Base-by-base conservation (phyloP, 257 asterid genomes). In the Capsicum chinense region DNA sequence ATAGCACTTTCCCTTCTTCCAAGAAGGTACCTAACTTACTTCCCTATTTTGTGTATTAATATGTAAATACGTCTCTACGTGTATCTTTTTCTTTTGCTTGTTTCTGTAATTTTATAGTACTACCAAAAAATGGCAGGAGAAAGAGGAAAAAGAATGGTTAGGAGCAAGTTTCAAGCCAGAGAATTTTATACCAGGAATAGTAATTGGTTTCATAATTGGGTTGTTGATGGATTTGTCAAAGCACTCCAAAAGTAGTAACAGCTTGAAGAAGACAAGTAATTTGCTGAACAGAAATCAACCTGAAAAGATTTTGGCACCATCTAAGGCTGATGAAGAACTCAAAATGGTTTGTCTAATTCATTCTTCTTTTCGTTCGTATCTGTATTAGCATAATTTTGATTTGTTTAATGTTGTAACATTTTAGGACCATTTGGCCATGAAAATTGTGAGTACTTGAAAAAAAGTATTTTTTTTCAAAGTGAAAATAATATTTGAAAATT, bases 81-180 rank as follows among this genome's bases (percentile, higher is more conserved):
- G 16, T 21, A 21, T 21, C 39, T 0, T 66, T 66, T 66, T 64
- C 47, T 14, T 48, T 19, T 73, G 37, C 14, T 33, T 6, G 15
- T 33, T 8, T 73, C 5, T 33, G 66, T 54, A 19, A 69, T 69
- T 39, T 42, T 2, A 26, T 26, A 39, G 54, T 9, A 5, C 35
- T 79, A 17, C 6, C 14, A 70, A 70, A 8, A 44, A 16, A 15
- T 62, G 80, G 93, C 88, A 90, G 63, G 14, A 33, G 87, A 93
- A 91, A 81, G 89, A 91, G 86, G 93, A 90, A 85, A 89, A 76
- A 71, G 93, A 91, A 91, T 86, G 95, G 95, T 48, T 93, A 52
- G 97, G 94, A 83, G 95, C 87, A 86, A 91, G 97, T 88, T 96
- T 96, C 94, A 92, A 84, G 98, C 92, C 98, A 47, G 98, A 92